These are phyloP conservation scores for Aquilaria agallochum DNA, from an alignment of 441 rosid genomes.

Conservation along the genomic window DNA sequence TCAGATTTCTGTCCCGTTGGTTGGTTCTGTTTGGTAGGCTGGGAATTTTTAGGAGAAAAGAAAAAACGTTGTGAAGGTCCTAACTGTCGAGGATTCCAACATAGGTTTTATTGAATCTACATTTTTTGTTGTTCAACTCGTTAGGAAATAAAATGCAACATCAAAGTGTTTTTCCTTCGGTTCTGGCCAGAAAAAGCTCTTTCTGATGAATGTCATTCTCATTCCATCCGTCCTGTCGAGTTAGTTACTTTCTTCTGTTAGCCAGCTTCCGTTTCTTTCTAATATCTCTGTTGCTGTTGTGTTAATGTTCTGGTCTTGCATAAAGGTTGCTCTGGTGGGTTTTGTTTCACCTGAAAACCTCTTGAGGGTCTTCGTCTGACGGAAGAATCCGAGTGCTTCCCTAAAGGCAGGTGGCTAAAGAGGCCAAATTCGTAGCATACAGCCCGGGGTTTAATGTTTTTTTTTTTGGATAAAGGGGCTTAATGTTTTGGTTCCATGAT, in stretches of 20 bases:
- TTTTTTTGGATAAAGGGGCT: background rate
- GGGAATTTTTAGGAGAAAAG: too few species aligned
- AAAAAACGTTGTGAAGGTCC: too few species aligned
- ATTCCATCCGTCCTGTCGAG: slow-evolving; percentile 88
- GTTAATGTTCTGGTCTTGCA: slow-evolving; percentile 25
- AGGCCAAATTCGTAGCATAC: slow-evolving; percentile 24
- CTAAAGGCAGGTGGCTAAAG: slow-evolving; percentile 26
- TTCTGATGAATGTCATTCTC: slow-evolving; percentile 77
- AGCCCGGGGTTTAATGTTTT: background rate
- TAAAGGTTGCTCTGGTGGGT: slow-evolving; percentile 28
- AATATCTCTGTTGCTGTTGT: slow-evolving; percentile 6
- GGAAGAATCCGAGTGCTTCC: slow-evolving; percentile 33
- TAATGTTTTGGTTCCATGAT: background rate
- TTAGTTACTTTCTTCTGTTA: slow-evolving; percentile 17
- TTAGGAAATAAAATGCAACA: background rate
- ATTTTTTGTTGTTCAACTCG: slow-evolving; percentile 39
- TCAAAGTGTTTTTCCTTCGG: background rate
- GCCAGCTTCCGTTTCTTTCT: background rate
- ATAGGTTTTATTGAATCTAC: slow-evolving; percentile 32
- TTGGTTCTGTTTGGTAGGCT: too few species aligned
- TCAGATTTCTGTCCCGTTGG: too few species aligned
- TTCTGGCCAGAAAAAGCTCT: slow-evolving; percentile 60
- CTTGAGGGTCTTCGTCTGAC: slow-evolving; percentile 30
- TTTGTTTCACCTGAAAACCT: slow-evolving; percentile 33
- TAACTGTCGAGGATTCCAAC: background rate